Evolutionary conservation across 2,329 filamentous ascomycete genomes (phyloP), one percentile per base, ranked within the genome.

Genomic region (Daldinia sp.): DNA sequence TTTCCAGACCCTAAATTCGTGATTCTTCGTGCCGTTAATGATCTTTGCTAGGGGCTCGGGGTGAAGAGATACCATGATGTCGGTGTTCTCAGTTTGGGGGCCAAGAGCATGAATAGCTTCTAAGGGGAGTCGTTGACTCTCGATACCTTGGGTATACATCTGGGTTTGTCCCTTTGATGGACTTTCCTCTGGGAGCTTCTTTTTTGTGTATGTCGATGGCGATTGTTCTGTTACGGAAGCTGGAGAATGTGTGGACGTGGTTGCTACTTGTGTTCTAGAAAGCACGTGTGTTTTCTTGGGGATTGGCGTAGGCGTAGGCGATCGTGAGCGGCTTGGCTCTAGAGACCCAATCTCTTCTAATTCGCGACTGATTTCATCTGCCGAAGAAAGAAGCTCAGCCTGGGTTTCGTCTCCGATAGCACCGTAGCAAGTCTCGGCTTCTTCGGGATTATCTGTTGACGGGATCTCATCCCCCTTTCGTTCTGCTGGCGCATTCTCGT

Each of bases 1-100:
- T 55, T 82, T 84, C 79, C 87, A 90, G 15, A 80, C 78, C 48
- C 88, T 82, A 65, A 87, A 86, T 59, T 90, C 82, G 73, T 89
- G 84, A 61, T 87, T 81, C 61, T 86, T 85, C 2, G 77, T 79
- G 1, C 87, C 84, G 9, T 81, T 76, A 9, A 85, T 72, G 37
- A 91, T 86, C 12, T 82, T 76, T 6, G 79, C 74, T n/a, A 89
- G 81, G 1, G 84, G 81, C 6, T 83, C 88, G 0, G 90, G 83
- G 0, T 91, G 90, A 0, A 92, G 84, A 0, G 83, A 80, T 10
- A 86, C 77, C 57, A 82, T 77, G 15, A 79, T 82, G 10, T 82
- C 79, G 60, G 81, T 81, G 42, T 82, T 81, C 39, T 81, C 78
- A 6, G 84, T 80, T 68, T 86, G 82, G 13, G 77, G 76, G 0